Evolutionary conservation across 2,329 filamentous ascomycete species (phyloP).

Genomic region (Scedosporium boydii): DNA sequence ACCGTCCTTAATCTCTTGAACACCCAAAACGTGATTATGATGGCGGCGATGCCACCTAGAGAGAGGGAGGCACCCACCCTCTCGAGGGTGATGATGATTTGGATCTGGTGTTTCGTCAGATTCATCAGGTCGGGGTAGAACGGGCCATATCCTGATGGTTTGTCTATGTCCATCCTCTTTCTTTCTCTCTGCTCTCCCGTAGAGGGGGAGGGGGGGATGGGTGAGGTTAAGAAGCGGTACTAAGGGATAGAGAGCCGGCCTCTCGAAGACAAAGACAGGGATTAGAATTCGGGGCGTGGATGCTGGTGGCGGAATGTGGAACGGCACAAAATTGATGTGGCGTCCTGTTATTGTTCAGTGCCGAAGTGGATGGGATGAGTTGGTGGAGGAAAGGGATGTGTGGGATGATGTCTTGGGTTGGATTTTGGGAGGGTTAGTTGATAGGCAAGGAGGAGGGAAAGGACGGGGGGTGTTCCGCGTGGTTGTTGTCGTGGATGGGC

Average conservation of each 20-base stretch:
- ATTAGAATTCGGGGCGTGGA: not conserved
- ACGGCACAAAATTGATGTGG: too few species aligned
- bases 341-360: too few species aligned
- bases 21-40: conserved; percentile 41
- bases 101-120: conserved; percentile 26
- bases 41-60: conserved; percentile 37
- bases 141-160: not conserved
- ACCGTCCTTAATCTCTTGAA: conserved; percentile 46
- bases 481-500: too few species aligned
- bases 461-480: too few species aligned
- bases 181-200: not conserved
- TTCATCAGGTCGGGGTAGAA: conserved; percentile 9
- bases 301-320: not conserved
- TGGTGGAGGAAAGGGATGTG: too few species aligned
- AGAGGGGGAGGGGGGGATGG: not conserved
- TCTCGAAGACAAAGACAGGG: not conserved
- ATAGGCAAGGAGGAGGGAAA: too few species aligned
- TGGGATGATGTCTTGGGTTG: too few species aligned
- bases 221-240: not conserved
- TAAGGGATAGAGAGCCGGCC: not conserved
- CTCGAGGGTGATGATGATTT: conserved; percentile 37
- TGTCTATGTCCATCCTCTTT: not conserved
- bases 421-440: too few species aligned
- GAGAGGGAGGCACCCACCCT: conserved; percentile 45
- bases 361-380: too few species aligned